Evolutionary conservation across 371 early-diverging fungal genomes (phyloP).

Genomic region (Saksenaea oblongispora): DNA sequence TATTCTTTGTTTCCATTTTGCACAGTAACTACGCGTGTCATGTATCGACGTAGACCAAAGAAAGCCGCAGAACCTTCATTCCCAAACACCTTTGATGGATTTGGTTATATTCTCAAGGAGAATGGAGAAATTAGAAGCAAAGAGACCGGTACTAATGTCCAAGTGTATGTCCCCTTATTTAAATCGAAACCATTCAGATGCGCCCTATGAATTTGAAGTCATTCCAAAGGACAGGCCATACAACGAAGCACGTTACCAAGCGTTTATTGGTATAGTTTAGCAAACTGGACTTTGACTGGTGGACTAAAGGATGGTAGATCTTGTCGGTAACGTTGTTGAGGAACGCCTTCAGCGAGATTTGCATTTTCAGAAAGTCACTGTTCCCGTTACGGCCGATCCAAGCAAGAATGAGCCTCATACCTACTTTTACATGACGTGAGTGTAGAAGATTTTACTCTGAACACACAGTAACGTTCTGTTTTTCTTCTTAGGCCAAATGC

Average conservation of each 20-base stretch:
- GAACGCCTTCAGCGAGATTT: slow-evolving; percentile 25
- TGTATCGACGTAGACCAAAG: slow-evolving; percentile 26
- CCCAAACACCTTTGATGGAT: slow-evolving; percentile 37
- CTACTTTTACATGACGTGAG: slow-evolving; percentile 47
- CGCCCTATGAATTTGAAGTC: slow-evolving; percentile 38
- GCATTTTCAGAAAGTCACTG: slow-evolving; percentile 27
- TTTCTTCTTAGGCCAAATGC: slow-evolving; percentile 39
- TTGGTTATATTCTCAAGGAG: slow-evolving; percentile 42
- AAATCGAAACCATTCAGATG: slow-evolving; percentile 15
- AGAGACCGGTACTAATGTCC: slow-evolving; percentile 17
- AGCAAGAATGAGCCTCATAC: slow-evolving; percentile 29
- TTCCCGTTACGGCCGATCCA: slow-evolving; percentile 40
- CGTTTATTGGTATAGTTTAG: slow-evolving; percentile 33
- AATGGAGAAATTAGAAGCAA: slow-evolving; percentile 40
- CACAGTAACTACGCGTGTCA: neutral
- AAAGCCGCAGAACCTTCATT: slow-evolving; percentile 28
- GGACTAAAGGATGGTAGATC: slow-evolving; percentile 15
- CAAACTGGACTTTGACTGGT: neutral
- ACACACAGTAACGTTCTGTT: neutral
- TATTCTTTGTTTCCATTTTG: neutral
- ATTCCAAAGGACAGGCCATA: slow-evolving; percentile 37
- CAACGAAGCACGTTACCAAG: slow-evolving; percentile 44
- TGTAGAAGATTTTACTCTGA: neutral
- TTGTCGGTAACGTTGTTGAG: slow-evolving; percentile 40
- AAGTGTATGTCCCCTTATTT: neutral